Evolutionary conservation across 768 basidiomycete species (phyloP).

Genomic region (Leucocoprinus sp.): DNA sequence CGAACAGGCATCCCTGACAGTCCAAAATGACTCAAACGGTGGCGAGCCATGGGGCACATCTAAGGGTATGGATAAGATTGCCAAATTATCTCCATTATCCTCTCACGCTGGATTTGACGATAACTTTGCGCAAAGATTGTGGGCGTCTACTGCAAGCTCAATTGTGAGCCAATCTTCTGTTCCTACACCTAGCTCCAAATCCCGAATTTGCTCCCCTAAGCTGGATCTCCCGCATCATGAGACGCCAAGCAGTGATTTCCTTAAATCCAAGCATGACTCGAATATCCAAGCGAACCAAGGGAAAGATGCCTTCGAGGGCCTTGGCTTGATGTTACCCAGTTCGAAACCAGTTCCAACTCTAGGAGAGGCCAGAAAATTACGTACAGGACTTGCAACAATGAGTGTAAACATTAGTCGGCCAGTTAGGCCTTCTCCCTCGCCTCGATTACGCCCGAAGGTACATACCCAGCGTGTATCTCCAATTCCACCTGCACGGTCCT

Average conservation of each 20-base stretch:
- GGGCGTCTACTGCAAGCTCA: constrained; percentile 38
- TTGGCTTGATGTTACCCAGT: constrained; percentile 42
- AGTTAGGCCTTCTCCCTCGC: constrained; percentile 17
- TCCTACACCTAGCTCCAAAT: constrained; percentile 16
- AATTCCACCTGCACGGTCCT: constrained; percentile 28
- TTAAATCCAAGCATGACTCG: constrained; percentile 4
- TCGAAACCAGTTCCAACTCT: constrained; percentile 54
- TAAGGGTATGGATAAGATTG: constrained; percentile 2
- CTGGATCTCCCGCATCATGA: constrained; percentile 12
- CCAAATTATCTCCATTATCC: constrained; percentile 2
- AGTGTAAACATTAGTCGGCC: constrained; percentile 22
- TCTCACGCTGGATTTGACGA: constrained; percentile 51
- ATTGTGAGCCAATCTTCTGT: constrained; percentile 15
- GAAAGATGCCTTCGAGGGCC: constrained; percentile 75
- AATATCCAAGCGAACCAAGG: constrained; percentile 17
- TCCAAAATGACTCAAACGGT: neutral
- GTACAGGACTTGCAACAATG: constrained; percentile 61
- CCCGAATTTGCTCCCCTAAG: constrained; percentile 15
- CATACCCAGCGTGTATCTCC: constrained; percentile 16
- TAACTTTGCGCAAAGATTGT: constrained; percentile 51
- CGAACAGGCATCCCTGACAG: neutral
- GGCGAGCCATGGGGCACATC: constrained; percentile 39
- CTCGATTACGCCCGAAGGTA: constrained; percentile 6
- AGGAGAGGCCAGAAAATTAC: constrained; percentile 64
- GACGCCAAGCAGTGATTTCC: constrained; percentile 9